Evolutionary conservation across 331 rosid species (phyloP).

Genomic region (Dryas integrifolia): DNA sequence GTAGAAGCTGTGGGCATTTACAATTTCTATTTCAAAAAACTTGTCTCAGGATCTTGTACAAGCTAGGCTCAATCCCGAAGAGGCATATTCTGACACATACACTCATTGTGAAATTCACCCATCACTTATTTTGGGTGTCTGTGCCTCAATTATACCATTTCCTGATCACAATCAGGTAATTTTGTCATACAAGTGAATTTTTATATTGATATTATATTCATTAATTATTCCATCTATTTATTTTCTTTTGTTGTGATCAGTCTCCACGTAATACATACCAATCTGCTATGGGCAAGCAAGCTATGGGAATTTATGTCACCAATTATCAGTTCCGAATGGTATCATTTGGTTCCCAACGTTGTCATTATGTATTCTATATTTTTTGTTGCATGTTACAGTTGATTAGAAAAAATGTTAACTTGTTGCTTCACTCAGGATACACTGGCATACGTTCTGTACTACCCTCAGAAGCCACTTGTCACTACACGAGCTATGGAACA

Average conservation of each 20-base stretch:
- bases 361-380: slow-evolving; percentile 1
- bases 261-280: slow-evolving; percentile 98
- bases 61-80: slow-evolving; percentile 79
- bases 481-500: slow-evolving; percentile 99
- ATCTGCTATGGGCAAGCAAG: slow-evolving; percentile 99
- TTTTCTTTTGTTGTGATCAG: slow-evolving; percentile 42
- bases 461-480: slow-evolving; percentile 96
- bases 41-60: slow-evolving; percentile 85
- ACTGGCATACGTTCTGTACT: slow-evolving; percentile 95
- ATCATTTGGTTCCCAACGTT: slow-evolving; percentile 25
- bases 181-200: slow-evolving; percentile 25
- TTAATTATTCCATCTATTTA: slow-evolving; percentile 15
- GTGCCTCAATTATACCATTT: slow-evolving; percentile 96
- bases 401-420: background rate
- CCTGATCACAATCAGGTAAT: slow-evolving; percentile 97
- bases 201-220: background rate
- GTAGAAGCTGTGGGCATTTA: slow-evolving; percentile 16
- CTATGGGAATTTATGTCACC: slow-evolving; percentile 98
- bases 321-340: slow-evolving; percentile 99
- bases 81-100: slow-evolving; percentile 85
- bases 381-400: background rate
- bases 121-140: slow-evolving; percentile 91
- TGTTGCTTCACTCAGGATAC: slow-evolving; percentile 58
- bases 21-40: slow-evolving; percentile 17
- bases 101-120: slow-evolving; percentile 99